These are phyloP conservation scores for Annulohypoxylon nitens DNA, from an alignment of 495 filamentous ascomycete species.

Conservation along the genomic window DNA sequence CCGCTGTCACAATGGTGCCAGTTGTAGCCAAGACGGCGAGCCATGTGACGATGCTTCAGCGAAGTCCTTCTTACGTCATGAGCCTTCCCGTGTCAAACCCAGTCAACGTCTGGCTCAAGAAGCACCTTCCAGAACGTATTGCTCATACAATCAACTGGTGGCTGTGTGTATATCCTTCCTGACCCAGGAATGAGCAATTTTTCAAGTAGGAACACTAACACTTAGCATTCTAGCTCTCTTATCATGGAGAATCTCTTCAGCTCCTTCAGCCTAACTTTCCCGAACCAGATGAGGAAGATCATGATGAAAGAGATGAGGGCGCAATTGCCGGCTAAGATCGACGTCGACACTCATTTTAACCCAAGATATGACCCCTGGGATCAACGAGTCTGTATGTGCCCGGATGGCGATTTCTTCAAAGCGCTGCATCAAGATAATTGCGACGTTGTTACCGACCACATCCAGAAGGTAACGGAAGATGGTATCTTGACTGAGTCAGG, in stretches of 20 bases:
- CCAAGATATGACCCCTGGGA: constrained; percentile 79
- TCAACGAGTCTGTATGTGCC: constrained; percentile 77
- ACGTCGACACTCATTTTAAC: constrained; percentile 76
- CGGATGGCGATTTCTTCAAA: constrained; percentile 79
- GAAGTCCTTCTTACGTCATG: constrained; percentile 70
- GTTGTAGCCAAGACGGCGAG: constrained; percentile 62
- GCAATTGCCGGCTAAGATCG: constrained; percentile 69
- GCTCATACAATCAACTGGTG: constrained; percentile 53
- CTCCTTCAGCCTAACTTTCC: constrained; percentile 59
- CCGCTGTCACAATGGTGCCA: constrained; percentile 68
- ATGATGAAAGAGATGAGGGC: constrained; percentile 58
- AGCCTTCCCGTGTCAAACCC: constrained; percentile 56
- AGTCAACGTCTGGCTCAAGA: constrained; percentile 26
- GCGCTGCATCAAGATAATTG: constrained; percentile 69
- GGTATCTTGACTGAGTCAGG: constrained; percentile 71
- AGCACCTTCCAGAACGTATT: constrained; percentile 21
- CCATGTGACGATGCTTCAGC: constrained; percentile 69
- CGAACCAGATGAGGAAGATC: constrained; percentile 62
- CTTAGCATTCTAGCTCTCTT: constrained; percentile 17
- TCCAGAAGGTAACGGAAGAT: constrained; percentile 69
- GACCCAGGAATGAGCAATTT: background rate
- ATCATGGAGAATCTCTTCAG: constrained; percentile 50
- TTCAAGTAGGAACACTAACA: background rate
- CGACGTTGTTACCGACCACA: constrained; percentile 75
- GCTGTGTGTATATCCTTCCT: constrained; percentile 40